Evolutionary conservation across 2,329 filamentous ascomycete species (phyloP).

Genomic region (Trichoderma cornu-damae): DNA sequence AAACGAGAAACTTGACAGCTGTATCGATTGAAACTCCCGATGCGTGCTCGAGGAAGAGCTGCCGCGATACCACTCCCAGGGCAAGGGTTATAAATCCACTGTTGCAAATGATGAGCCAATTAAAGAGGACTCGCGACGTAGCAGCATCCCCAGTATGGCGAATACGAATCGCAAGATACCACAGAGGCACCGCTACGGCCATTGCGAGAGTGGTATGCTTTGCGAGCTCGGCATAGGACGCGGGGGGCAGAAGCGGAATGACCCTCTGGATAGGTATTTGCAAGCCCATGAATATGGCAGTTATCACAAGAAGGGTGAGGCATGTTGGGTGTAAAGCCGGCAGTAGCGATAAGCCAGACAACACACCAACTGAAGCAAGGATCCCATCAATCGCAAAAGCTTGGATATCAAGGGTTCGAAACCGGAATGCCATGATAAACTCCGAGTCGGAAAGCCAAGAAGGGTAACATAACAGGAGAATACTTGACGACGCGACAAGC

Average conservation of each 20-base stretch:
- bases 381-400: constrained; percentile 31
- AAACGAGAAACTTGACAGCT: constrained; percentile 21
- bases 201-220: constrained; percentile 4
- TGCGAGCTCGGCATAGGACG: background rate
- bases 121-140: background rate
- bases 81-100: constrained; percentile 7
- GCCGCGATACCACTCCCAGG: constrained; percentile 2
- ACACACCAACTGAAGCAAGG: constrained; percentile 23
- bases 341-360: constrained; percentile 28
- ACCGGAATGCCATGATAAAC: constrained; percentile 29
- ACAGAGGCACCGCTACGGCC: background rate
- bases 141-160: background rate
- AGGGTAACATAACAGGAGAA: constrained; percentile 26
- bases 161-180: constrained; percentile 3
- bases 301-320: constrained; percentile 27
- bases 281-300: constrained; percentile 22
- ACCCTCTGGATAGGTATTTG: background rate
- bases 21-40: background rate
- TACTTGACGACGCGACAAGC: constrained; percentile 16
- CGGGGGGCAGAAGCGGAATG: background rate
- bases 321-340: constrained; percentile 26
- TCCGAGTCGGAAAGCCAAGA: constrained; percentile 26
- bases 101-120: constrained; percentile 21
- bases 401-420: constrained; percentile 26
- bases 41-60: constrained; percentile 2